Evolutionary conservation across 208 protist species (phyloP).

Genomic region (Zelonia costaricensis): DNA sequence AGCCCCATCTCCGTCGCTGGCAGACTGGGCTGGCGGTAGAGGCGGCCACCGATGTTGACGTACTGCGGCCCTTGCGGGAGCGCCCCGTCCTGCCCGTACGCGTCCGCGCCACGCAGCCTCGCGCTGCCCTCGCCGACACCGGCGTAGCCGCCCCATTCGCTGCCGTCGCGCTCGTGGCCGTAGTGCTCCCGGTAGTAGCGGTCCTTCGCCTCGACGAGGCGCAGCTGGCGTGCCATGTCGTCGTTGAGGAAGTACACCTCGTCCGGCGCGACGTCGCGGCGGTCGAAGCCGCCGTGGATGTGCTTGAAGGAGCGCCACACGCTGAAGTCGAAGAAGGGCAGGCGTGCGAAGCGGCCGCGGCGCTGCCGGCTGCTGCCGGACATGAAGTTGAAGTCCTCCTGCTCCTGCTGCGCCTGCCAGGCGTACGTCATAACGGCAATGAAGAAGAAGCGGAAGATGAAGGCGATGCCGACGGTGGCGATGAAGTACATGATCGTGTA

Average conservation of each 20-base stretch:
- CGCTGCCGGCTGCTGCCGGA: slow-evolving; percentile 30
- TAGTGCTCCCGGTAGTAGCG: slow-evolving; percentile 54
- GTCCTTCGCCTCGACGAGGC: slow-evolving; percentile 75
- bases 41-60: slow-evolving; percentile 76
- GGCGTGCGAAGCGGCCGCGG: slow-evolving; percentile 26
- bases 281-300: slow-evolving; percentile 88
- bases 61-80: slow-evolving; percentile 52
- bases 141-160: slow-evolving; percentile 10
- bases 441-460: slow-evolving; percentile 88
- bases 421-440: slow-evolving; percentile 85
- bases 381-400: slow-evolving; percentile 55
- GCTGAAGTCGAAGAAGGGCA: slow-evolving; percentile 91
- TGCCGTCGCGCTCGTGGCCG: slow-evolving; percentile 8
- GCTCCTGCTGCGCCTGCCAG: slow-evolving; percentile 81
- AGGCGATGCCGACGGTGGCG: slow-evolving; percentile 64
- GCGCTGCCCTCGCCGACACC: slow-evolving; percentile 16
- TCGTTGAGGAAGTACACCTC: slow-evolving; percentile 89
- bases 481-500: slow-evolving; percentile 92
- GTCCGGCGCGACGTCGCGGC: slow-evolving; percentile 86
- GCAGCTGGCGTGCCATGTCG: slow-evolving; percentile 86
- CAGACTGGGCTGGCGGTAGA: slow-evolving; percentile 62
- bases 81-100: slow-evolving; percentile 7
- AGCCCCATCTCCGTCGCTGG: slow-evolving; percentile 26
- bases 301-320: slow-evolving; percentile 93
- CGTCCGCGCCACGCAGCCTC: slow-evolving; percentile 1